Base-by-base conservation (phyloP, 75 land plant species). In the Ceratopteris richardii region DNA sequence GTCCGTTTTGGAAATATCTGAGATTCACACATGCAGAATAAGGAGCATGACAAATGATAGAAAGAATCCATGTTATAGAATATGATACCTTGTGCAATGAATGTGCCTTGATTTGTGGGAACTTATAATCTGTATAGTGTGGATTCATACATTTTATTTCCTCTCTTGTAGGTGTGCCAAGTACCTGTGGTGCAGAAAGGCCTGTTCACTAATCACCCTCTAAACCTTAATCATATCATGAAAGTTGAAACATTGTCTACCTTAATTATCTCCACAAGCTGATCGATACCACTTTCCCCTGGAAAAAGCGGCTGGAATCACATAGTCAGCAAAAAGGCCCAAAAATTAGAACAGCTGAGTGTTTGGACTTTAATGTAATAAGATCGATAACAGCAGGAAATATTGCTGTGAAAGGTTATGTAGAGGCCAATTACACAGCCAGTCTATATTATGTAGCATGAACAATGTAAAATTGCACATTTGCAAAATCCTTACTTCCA, bases 91-190 rank as follows among this genome's bases (percentile, higher is more conserved):
- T 87, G 67, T 87, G 91, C 91, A 88, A 87, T 6, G 91, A 88
- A 68, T 87, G 88, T 47, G 88, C 82, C 50, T 87, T 87, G 44
- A 87, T 84, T 57, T 87, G 91, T 11, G 91, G 91, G 57, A 87
- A 84, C 55, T 80, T 84, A 46, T 78, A 87, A 47, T 87, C 91
- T 1, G 88, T 84, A 46, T 87, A 84, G 44, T 87, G 80, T 30
- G 91, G 91, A 73, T 87, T 87, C 91, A 87, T 84, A 65, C 91
- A 84, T 67, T 81, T 84, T 30, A 84, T 84, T 66, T 87, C 91
- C 62, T 87, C 91, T 46, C 91, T 77, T 29, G 91, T 87, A 9
- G 91, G 91, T 22, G 91, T 87, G 40, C 90, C 90, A 55, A 87
- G 59, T 44, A 87, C 90, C 90, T 87, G 63, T n/a, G 21, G 62